Conservation (phyloP, 2,329 filamentous ascomycete species). For the Fusarium circinatum region DNA sequence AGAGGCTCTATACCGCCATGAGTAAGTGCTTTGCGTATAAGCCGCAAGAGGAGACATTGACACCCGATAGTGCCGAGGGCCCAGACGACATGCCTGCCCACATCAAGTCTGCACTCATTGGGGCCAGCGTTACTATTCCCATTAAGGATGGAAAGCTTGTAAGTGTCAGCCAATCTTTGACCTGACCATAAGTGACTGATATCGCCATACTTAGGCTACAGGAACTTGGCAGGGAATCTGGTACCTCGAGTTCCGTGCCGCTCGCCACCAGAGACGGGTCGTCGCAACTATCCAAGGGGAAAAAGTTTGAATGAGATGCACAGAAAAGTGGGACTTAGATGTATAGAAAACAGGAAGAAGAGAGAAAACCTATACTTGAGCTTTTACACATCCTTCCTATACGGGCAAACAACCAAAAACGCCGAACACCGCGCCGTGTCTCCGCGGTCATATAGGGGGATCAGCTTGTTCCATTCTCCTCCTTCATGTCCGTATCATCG, state of each 20-base stretch:
- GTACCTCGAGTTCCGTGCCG: slow-evolving; percentile 88
- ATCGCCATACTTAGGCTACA: slow-evolving; percentile 55
- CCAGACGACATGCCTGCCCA: slow-evolving; percentile 97
- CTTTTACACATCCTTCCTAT: slow-evolving; percentile 22
- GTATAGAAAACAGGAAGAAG: slow-evolving; percentile 5
- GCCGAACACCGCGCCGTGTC: slow-evolving; percentile 52
- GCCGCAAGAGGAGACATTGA: neutral
- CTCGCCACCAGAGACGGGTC: slow-evolving; percentile 81
- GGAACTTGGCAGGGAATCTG: slow-evolving; percentile 90
- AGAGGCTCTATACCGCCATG: slow-evolving; percentile 81
- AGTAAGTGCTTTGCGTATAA: slow-evolving; percentile 43
- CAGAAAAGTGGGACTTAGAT: neutral
- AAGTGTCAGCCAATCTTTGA: slow-evolving; percentile 42
- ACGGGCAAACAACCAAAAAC: slow-evolving; percentile 34
- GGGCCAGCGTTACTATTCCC: slow-evolving; percentile 89
- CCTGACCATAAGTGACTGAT: slow-evolving; percentile 2
- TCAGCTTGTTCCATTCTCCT: slow-evolving; percentile 54
- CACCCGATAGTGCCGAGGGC: slow-evolving; percentile 74
- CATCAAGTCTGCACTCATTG: slow-evolving; percentile 90
- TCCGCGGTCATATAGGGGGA: slow-evolving; percentile 34
- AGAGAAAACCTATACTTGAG: slow-evolving; percentile 30
- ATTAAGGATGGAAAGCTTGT: slow-evolving; percentile 86
- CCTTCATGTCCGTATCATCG: slow-evolving; percentile 70
- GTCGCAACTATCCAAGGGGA: slow-evolving; percentile 96
- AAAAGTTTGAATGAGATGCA: slow-evolving; percentile 54